Conservation (phyloP, 1,284 basidiomycete species). For the Naganishia sp. region DNA sequence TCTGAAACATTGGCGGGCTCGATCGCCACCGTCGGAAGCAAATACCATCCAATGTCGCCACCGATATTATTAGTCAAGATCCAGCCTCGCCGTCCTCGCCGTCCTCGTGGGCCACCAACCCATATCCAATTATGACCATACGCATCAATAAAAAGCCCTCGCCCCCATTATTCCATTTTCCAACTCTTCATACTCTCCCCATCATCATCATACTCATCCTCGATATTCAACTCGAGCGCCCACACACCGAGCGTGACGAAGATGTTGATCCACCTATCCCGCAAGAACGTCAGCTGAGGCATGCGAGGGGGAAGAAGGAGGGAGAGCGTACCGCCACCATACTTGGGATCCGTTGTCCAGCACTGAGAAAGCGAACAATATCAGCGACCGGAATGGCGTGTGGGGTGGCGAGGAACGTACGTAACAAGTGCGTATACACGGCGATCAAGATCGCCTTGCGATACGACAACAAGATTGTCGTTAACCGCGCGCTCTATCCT, state of each 20-base stretch:
- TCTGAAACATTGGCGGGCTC: too few relatives aligned
- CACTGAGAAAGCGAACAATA: too few relatives aligned
- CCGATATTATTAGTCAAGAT: too few relatives aligned
- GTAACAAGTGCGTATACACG: constrained; percentile 54
- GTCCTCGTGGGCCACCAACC: too few relatives aligned
- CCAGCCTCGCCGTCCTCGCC: too few relatives aligned
- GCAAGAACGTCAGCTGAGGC: not conserved
- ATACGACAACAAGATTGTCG: constrained; percentile 52
- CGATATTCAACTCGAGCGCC: constrained; percentile 52
- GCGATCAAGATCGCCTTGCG: constrained; percentile 53
- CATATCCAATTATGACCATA: too few relatives aligned
- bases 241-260: constrained; percentile 46
- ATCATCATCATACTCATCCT: constrained; percentile 49
- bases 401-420: constrained; percentile 37
- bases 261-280: constrained; percentile 51
- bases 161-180: constrained; percentile 46
- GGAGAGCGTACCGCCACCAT: constrained; percentile 45
- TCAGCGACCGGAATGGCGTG: too few relatives aligned
- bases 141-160: too few relatives aligned
- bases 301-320: not conserved
- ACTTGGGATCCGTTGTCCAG: constrained; percentile 54
- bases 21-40: too few relatives aligned
- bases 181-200: constrained; percentile 47
- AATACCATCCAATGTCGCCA: too few relatives aligned
- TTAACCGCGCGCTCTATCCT: constrained; percentile 49